Base-by-base conservation (phyloP, 306 rosid species). In the Fragaria iinumae region DNA sequence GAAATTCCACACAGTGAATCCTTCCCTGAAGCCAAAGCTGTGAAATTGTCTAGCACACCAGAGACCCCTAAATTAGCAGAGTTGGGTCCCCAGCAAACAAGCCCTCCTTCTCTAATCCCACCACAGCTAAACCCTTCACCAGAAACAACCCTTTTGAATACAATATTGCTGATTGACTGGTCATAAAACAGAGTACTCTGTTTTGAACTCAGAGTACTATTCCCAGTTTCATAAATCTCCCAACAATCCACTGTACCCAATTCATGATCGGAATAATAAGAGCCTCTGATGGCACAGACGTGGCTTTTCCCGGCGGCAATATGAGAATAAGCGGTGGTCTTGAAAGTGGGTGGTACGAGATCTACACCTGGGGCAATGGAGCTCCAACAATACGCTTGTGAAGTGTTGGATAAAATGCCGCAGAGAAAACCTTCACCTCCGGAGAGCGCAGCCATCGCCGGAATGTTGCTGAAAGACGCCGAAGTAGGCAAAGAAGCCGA, bases 101-200 rank as follows among this genome's bases (percentile, higher is more conserved):
- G 77, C 20, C 96, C 97, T 27, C 95, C 97, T 69, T 87, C 84
- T 53, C 88, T 80, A 17, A 85, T 74, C 49, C 71, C 77, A 17
- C 96, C 98, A 39, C 98, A 95, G 27, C 88, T 79, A 82, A 92
- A 95, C 45, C 96, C 97, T 3, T 89, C 96, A 3, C 98, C 98
- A 27, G 98, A 86, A 34, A 89, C 97, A 76, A 95, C 65, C 34
- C 27, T 82, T 25, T 80, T 84, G 49, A 95, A 69, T 20, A 70
- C 89, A 11, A 86, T 85, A 74, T 76, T 83, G 48, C 57, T 62
- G 4, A 80, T 81, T 0, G 85, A 76, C 53, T 81, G 93, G 12
- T 89, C 86, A n/a, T 38, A 43, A 67, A 85, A 89, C 80, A 86
- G 76, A 20, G 63, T 66, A 52, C 86, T 87, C 70, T 86, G 79